phyloP scores from a whole-genome alignment of 768 basidiomycete genomes.

The Phlegmacium glaucopus region DNA sequence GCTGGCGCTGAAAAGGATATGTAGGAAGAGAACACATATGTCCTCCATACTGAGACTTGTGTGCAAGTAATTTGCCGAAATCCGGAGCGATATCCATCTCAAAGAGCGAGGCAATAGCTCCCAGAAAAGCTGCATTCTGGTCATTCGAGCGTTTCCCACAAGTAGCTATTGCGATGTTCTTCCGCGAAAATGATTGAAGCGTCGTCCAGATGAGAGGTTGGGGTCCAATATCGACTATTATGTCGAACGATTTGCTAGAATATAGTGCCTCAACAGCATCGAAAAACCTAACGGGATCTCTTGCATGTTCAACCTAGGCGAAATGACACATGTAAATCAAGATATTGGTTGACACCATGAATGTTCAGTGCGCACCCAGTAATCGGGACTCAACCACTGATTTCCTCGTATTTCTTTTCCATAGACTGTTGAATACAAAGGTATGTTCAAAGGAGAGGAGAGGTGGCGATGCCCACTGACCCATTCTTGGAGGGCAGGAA shows the following conservation, averaged over 20 bases:
- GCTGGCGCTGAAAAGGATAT: conserved; percentile 28
- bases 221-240: conserved; percentile 26
- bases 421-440: conserved; percentile 21
- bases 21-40: conserved; percentile 18
- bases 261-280: conserved; percentile 8
- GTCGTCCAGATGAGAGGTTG: conserved; percentile 22
- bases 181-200: conserved; percentile 11
- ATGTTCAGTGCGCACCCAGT: conserved; percentile 19
- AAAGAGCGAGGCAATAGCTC: conserved; percentile 16
- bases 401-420: conserved; percentile 10
- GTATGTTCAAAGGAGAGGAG: conserved; percentile 10
- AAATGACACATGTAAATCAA: neutral
- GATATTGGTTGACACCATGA: neutral
- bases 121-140: conserved; percentile 17
- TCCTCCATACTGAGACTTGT: conserved; percentile 4
- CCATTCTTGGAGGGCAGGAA: conserved; percentile 21
- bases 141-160: conserved; percentile 10
- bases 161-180: conserved; percentile 1
- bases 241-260: conserved; percentile 8
- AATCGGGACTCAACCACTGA: conserved; percentile 7
- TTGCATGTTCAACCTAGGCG: conserved; percentile 23
- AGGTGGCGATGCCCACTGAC: conserved; percentile 2
- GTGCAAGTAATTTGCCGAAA: conserved; percentile 15
- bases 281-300: conserved; percentile 25
- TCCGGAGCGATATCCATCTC: conserved; percentile 14